Evolutionary conservation across 495 filamentous ascomycete genomes (phyloP).

Genomic region (Podospora pseudoanserina): DNA sequence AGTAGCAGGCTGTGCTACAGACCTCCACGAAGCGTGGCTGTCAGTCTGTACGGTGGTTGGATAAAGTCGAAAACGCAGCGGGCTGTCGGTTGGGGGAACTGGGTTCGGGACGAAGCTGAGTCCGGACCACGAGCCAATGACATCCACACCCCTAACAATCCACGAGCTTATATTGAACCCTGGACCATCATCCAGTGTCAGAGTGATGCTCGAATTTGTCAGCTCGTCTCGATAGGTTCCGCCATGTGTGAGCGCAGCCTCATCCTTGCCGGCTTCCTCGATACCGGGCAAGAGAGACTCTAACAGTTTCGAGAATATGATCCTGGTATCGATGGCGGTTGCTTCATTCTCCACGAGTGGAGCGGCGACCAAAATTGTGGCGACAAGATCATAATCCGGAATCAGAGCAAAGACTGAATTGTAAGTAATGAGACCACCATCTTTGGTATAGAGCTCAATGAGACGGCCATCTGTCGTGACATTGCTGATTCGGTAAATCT

Average conservation of each 20-base stretch:
- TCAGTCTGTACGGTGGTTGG: constrained; percentile 27
- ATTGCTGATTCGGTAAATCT: constrained; percentile 42
- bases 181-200: constrained; percentile 41
- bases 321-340: constrained; percentile 20
- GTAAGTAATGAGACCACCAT: constrained; percentile 49
- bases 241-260: constrained; percentile 35
- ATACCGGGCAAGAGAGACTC: constrained; percentile 41
- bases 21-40: constrained; percentile 30
- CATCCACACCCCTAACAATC: constrained; percentile 40
- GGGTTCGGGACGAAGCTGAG: constrained; percentile 8
- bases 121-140: constrained; percentile 24
- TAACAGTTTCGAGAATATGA: constrained; percentile 36
- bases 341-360: constrained; percentile 15
- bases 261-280: constrained; percentile 43
- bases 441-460: constrained; percentile 55
- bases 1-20: constrained; percentile 26
- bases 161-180: constrained; percentile 42
- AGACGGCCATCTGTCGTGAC: constrained; percentile 38
- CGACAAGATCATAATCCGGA: constrained; percentile 53
- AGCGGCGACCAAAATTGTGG: constrained; percentile 45
- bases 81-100: constrained; percentile 16
- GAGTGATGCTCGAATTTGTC: constrained; percentile 42
- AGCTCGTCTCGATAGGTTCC: constrained; percentile 38
- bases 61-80: constrained; percentile 24
- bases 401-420: constrained; percentile 44